Base-by-base conservation (phyloP, 2,329 filamentous ascomycete genomes). In the Colletotrichum filicis region DNA sequence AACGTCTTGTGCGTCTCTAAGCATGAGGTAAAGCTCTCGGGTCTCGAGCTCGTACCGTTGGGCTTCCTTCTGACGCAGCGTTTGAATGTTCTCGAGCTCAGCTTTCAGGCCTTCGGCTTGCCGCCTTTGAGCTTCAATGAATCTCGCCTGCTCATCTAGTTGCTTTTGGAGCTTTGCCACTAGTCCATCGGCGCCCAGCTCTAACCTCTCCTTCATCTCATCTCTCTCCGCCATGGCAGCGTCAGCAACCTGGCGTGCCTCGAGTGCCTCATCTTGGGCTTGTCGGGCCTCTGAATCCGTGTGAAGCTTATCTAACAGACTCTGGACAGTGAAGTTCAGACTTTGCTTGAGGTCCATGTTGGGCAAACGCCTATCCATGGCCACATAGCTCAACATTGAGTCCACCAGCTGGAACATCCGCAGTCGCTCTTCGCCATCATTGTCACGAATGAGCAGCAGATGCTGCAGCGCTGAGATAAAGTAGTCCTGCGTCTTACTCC, bases 321-420 rank as follows among this genome's bases (percentile, higher is more conserved):
- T 97, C 84, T 98, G 97, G 11, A 99, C 97, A 0, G 96, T 98
- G 79, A 98, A 98, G 82, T 97, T 98, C 76, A 99, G 90, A 80
- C 95, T 97, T 82, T 98, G 96, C 86, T 98, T 98, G 73, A 99
- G 90, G 82, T 99, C 97, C 92, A 98, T 96, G 83, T 99, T 96
- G 52, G 97, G 97, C 76, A 98, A 84, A 75, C 97, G 90, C 79
- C 97, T 91, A 83, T 99, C 97, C 96, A 99, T 99, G 78, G 96
- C 96, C 75, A 99, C 96, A 83, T 98, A 98, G 83, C 95, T 98
- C 76, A 99, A 91, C 95, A 98, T 98, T n/a, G 94, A 93, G 83
- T 99, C 97, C 32, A 98, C 95, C 32, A 99, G 90, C 85, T 98
- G 97, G 84, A 98, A 99, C 93, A 98, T 97, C 61, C 95, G 92